Evolutionary conservation across 1,139 yeast genomes (phyloP), one percentile per base, ranked within the genome.

Genomic region (Wickerhamomyces sp.): DNA sequence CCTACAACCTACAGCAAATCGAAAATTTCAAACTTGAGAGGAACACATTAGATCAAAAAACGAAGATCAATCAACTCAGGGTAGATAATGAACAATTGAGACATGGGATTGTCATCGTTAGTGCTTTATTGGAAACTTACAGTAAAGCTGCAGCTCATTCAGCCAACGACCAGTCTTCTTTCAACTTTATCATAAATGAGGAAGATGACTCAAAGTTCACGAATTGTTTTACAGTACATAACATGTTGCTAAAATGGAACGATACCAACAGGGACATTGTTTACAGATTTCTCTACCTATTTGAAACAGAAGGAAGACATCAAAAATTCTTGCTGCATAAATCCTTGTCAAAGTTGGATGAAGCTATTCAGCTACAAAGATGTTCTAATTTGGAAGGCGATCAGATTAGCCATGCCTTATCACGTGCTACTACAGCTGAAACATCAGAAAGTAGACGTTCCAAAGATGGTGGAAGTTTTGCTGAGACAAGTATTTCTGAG

Each of bases 181-280:
- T 44, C 27, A 44, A 50, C 27, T 49, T 51, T 37, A 39, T 36
- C 8, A 42, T 52, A 5, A 18, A 18, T n/a, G 45, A 45, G 35
- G 51, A 51, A 29, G 33, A 42, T 14, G 43, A 49, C 23, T 57
- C 49, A 6, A 52, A 52, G 0, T 58, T 58, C 44, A 49, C 45
- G 52, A 91, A 93, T 60, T 70, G 94, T 44, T 91, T 86, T 60
- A 81, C 85, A 50, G 71, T 91, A 32, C 95, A 90, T 58, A 82
- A 85, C 54, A 73, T 90, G 62, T 79, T 81, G 56, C 62, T 90
- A 58, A 84, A 81, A 54, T 90, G 97, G 96, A 83, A 85, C 60
- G 84, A 85, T 50, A 62, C 69, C 8, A 71, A 84, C 11, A 71
- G 95, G 44, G 79, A 86, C 53, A 72, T 78, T 34, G 68, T 89